Evolutionary conservation across 1,284 basidiomycete species (phyloP).

Genomic region (Sutorius eximius): DNA sequence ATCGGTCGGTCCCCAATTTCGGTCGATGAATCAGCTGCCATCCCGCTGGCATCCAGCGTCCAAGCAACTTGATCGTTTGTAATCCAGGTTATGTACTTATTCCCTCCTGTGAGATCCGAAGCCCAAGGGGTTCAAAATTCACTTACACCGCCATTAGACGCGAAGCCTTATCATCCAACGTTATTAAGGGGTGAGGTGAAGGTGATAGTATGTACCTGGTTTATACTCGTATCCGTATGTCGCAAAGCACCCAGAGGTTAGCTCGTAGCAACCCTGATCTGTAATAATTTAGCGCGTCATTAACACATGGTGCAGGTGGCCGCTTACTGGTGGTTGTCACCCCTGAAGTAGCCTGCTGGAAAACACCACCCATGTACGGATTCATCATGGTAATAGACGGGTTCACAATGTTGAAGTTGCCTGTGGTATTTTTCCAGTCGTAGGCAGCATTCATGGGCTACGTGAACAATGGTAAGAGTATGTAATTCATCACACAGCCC

Average conservation of each 20-base stretch:
- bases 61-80: slow-evolving; percentile 65
- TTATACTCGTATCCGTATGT: slow-evolving; percentile 58
- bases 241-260: slow-evolving; percentile 39
- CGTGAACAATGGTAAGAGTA: not conserved
- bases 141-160: slow-evolving; percentile 29
- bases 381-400: slow-evolving; percentile 42
- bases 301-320: not conserved
- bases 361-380: slow-evolving; percentile 44
- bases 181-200: slow-evolving; percentile 17
- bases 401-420: slow-evolving; percentile 44
- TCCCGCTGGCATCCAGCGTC: slow-evolving; percentile 73
- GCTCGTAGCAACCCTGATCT: slow-evolving; percentile 36
- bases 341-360: slow-evolving; percentile 66
- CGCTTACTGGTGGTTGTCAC: slow-evolving; percentile 44
- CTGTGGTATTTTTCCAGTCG: slow-evolving; percentile 41
- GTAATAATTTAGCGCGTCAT: slow-evolving; percentile 4
- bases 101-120: slow-evolving; percentile 3
- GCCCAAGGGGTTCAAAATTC: slow-evolving; percentile 25
- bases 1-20: slow-evolving; percentile 75
- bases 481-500: slow-evolving; percentile 18
- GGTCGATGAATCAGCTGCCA: slow-evolving; percentile 63
- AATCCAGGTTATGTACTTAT: slow-evolving; percentile 81
- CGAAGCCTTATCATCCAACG: slow-evolving; percentile 23
- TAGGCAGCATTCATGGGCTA: slow-evolving; percentile 36
- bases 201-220: slow-evolving; percentile 35